phyloP scores from a whole-genome alignment of 225 moss, liverwort and hornwort genomes.

The Marchantia polymorpha region DNA sequence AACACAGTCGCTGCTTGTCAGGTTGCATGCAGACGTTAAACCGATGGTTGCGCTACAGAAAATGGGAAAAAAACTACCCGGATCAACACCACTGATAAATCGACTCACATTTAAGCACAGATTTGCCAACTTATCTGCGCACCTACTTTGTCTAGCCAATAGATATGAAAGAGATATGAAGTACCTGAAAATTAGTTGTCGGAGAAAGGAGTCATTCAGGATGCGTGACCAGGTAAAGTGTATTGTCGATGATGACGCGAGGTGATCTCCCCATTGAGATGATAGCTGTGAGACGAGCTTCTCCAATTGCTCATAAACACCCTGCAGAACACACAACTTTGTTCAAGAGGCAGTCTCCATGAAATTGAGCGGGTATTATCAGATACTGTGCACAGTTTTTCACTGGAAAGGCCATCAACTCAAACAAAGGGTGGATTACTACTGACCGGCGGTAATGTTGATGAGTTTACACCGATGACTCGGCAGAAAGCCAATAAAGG shows the following conservation, averaged over 20 bases:
- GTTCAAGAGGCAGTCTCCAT: not conserved
- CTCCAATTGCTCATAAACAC: conserved; percentile 68
- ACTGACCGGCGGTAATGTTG: conserved; percentile 65
- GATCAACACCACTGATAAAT: not conserved
- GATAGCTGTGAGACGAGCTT: conserved; percentile 61
- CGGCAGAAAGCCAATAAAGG: conserved; percentile 90
- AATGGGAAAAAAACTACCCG: not conserved
- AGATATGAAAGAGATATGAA: not conserved
- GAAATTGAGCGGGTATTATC: no score
- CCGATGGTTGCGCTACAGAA: not conserved
- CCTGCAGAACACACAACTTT: conserved; percentile 43
- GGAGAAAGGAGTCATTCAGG: conserved; percentile 73
- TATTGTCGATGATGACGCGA: conserved; percentile 52
- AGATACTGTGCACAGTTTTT: no score
- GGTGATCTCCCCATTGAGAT: conserved; percentile 59
- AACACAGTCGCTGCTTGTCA: not conserved
- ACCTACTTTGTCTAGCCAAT: no score
- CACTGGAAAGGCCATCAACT: no score
- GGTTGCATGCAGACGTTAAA: not conserved
- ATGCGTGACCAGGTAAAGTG: conserved; percentile 68
- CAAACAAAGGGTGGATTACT: not conserved
- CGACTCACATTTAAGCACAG: not conserved
- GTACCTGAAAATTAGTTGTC: conserved; percentile 82
- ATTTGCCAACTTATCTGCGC: not conserved
- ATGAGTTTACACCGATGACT: conserved; percentile 54